Evolutionary conservation across 345 rosid genomes (phyloP).

Genomic region (Linum usitatissimum): DNA sequence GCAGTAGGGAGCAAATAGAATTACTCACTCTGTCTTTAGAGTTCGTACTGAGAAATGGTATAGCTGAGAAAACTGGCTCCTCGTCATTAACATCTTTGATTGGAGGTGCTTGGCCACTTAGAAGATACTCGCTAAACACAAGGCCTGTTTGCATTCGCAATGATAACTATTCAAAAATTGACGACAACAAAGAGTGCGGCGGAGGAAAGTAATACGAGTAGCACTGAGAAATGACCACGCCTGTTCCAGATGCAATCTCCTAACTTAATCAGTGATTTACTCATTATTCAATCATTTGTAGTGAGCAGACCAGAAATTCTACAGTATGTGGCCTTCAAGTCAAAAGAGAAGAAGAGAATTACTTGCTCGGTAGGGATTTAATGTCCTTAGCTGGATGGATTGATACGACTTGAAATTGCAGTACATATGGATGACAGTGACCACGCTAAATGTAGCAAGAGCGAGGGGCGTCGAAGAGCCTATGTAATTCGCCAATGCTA

Average conservation of each 20-base stretch:
- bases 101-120: slow-evolving; percentile 86
- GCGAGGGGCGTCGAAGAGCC: slow-evolving; percentile 75
- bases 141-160: slow-evolving; percentile 42
- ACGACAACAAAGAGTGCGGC: neutral
- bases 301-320: too few relatives aligned
- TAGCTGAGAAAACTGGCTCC: slow-evolving; percentile 81
- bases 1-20: neutral
- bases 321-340: neutral
- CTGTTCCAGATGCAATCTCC: too few relatives aligned
- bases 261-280: too few relatives aligned
- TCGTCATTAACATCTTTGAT: slow-evolving; percentile 89
- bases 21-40: slow-evolving; percentile 29
- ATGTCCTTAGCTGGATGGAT: slow-evolving; percentile 79
- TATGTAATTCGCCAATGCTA: slow-evolving; percentile 59
- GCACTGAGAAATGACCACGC: too few relatives aligned
- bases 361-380: slow-evolving; percentile 97
- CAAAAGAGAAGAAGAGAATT: slow-evolving; percentile 19
- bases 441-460: slow-evolving; percentile 65
- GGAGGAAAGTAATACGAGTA: too few relatives aligned
- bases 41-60: slow-evolving; percentile 30
- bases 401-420: slow-evolving; percentile 92
- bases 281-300: too few relatives aligned
- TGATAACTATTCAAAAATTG: neutral
- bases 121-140: slow-evolving; percentile 87
- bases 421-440: slow-evolving; percentile 87